Evolutionary conservation across 805 yeast genomes (phyloP).

Genomic region (Ogataea ganodermae): DNA sequence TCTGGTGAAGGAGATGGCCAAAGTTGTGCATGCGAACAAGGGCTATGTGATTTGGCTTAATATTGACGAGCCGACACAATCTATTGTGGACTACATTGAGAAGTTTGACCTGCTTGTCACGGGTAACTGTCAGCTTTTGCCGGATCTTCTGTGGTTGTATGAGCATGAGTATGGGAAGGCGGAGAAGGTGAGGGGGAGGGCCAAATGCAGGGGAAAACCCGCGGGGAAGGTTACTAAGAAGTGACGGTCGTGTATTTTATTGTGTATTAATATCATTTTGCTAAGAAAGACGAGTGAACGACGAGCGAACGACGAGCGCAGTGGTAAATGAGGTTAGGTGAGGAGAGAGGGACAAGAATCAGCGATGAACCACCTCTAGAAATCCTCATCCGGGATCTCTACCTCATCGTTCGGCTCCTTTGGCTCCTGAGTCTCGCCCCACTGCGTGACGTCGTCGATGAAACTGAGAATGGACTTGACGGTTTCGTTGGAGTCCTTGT

Average conservation of each 20-base stretch:
- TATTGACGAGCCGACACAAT: constrained; percentile 53
- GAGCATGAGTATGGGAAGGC: constrained; percentile 22
- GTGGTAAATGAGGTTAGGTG: too few species aligned
- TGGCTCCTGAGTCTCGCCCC: constrained; percentile 97
- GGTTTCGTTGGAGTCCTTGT: constrained; percentile 63
- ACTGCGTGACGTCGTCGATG: constrained; percentile 95
- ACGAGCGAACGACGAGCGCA: background rate
- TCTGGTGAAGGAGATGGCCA: constrained; percentile 60
- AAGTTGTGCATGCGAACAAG: constrained; percentile 53
- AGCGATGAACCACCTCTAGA: too few species aligned
- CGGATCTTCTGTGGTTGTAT: constrained; percentile 34
- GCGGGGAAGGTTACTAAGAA: background rate
- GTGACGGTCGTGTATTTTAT: background rate
- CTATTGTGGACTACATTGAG: constrained; percentile 50
- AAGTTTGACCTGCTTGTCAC: constrained; percentile 57
- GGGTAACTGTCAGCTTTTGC: constrained; percentile 66
- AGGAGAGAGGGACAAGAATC: too few species aligned
- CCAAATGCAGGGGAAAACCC: constrained; percentile 2
- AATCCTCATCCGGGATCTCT: constrained; percentile 59
- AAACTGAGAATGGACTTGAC: constrained; percentile 83
- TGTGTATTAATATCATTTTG: background rate
- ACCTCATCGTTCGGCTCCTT: constrained; percentile 87
- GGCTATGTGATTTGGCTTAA: constrained; percentile 68
- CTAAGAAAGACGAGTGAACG: background rate
- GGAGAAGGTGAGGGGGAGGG: constrained; percentile 1